Base-by-base conservation (phyloP, 768 basidiomycete genomes). In the Zangia roseola region DNA sequence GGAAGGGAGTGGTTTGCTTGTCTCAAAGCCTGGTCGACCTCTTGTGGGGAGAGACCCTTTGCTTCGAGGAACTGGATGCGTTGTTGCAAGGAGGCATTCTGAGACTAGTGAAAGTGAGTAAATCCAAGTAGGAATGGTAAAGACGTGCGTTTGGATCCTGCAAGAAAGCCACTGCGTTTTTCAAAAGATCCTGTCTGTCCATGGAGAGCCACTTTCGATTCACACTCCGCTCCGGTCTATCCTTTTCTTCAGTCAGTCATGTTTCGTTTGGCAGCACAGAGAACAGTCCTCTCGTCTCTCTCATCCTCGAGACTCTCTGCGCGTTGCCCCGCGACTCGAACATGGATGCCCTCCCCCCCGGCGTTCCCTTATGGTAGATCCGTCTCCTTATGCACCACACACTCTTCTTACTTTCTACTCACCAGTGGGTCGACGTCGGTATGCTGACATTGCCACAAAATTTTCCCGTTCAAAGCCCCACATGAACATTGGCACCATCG, bases 401-500 rank as follows among this genome's bases (percentile, higher is more conserved):
- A n/a, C 19, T 14, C 0, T 20, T 6, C 44, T 53, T 9, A 36
- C 45, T 33, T 13, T 6, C n/a, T n/a, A n/a, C n/a, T 19, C n/a
- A 14, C 0, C 14, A 38, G 25, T 34, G 26, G 47, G 51, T 13
- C 52, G 63, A 38, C 81, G 90, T 64, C 79, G 85, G 17, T 92
- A 92, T 71, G 90, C 90, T 40, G 91, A 92, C 54, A 71, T 73
- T 39, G 63, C 68, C 5, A 40, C 58, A 35, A 79, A 78, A 59
- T 93, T 81, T 71, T 77, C 82, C 38, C 86, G 91, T 34, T 71
- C 73, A 16, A 93, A 93, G 68, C 88, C 91, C 45, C 92, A 94
- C 66, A 86, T 95, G 88, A 95, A 95, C 77, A 90, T 95, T 62
- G 92, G 92, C 56, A 94, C 91, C 43, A 94, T 94, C 62, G 91